Base-by-base conservation (phyloP, 1,284 basidiomycete genomes). In the Cutaneotrichosporon mucoides region DNA sequence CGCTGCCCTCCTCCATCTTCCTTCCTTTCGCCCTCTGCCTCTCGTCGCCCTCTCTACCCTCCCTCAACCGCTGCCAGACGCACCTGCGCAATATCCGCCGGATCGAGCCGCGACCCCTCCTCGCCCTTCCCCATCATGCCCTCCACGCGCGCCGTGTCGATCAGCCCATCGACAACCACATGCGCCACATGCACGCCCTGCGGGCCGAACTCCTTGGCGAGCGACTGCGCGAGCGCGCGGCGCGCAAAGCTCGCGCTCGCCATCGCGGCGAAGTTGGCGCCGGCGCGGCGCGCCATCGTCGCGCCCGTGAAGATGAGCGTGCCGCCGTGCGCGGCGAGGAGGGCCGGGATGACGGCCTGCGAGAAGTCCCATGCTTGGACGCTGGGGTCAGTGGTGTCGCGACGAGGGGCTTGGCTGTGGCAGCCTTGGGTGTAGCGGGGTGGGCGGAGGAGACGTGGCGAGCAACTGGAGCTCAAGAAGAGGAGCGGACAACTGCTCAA, bases 151-250 rank as follows among this genome's bases (percentile, higher is more conserved):
- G 63, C 60, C 5, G 73, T 73, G 53, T 73, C 65, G 53, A 78
- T 77, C 44, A 71, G 43, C 4, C 79, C 79, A 56, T 81, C 80
- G 10, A 80, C 59, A 35, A 81, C 66, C 35, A 74, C 69, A 64
- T 81, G 79, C 3, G 69, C 67, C 10, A 80, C 79, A 53, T 81
- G 79, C 7, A 81, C 61, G 1, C 76, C 77, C 55, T 78, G 59
- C 0, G 77, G 73, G 1, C 75, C 76, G 57, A 79, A 81, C 64
- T 81, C 79, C 10, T 77, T 64, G 4, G 77, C 75, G 3, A 78
- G 68, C 1, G 68, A 70, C 70, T 79, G 71, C 12, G 69, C 54
- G 4, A 77, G 62, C 0, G 69, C 66, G 43, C 73, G 60, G 10
- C 73, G 61, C 3, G 70, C 75, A 51, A 76, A 77, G 62, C 70